phyloP scores from a whole-genome alignment of 2,329 filamentous ascomycete genomes.

The Ophiostoma sp. region DNA sequence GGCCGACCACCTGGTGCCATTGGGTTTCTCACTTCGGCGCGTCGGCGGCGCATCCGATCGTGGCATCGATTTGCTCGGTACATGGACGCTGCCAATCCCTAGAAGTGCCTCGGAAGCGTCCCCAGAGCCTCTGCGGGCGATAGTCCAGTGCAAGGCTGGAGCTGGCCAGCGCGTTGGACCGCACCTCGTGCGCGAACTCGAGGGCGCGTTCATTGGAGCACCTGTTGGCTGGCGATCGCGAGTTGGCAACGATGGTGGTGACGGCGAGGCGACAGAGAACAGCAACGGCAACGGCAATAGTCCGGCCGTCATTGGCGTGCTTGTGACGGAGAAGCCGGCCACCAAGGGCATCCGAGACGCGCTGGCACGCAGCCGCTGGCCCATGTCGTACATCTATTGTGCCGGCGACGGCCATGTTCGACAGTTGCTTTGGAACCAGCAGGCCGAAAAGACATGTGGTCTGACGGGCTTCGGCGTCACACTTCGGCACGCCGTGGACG shows the following conservation, averaged over 20 bases:
- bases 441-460: conserved; percentile 63
- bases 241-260: not conserved
- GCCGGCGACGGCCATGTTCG: conserved; percentile 56
- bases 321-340: conserved; percentile 68
- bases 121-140: conserved; percentile 44
- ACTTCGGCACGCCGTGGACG: conserved; percentile 43
- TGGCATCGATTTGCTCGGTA: conserved; percentile 73
- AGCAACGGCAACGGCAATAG: conserved; percentile 35
- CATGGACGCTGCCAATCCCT: conserved; percentile 60
- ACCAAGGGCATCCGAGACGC: conserved; percentile 78
- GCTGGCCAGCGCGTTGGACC: conserved; percentile 53
- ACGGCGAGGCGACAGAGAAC: not conserved
- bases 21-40: conserved; percentile 65
- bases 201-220: conserved; percentile 73
- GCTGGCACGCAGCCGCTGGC: conserved; percentile 64
- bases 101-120: conserved; percentile 24
- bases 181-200: conserved; percentile 68
- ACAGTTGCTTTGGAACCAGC: conserved; percentile 73
- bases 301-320: conserved; percentile 64
- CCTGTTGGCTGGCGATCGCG: conserved; percentile 66
- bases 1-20: conserved; percentile 53
- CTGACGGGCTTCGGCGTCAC: conserved; percentile 59
- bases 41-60: conserved; percentile 67
- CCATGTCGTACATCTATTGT: conserved; percentile 71
- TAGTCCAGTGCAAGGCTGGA: conserved; percentile 70